Evolutionary conservation across 2,329 filamentous ascomycete species (phyloP).

Genomic region (Aureobasidium zeae): DNA sequence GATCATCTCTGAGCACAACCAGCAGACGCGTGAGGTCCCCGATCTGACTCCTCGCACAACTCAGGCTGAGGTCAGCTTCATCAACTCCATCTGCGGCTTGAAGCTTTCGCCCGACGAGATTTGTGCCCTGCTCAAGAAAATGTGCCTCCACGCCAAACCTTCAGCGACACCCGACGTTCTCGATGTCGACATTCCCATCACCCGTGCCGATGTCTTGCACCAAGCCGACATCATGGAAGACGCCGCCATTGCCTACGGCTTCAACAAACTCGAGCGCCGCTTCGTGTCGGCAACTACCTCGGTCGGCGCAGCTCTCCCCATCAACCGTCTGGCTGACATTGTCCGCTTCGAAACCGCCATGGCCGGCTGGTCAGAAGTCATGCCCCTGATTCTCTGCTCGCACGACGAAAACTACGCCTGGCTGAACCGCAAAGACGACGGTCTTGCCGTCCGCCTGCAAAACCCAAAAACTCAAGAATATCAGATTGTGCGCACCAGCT

Average conservation of each 20-base stretch:
- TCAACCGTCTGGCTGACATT: conserved; percentile 94
- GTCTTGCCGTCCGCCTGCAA: conserved; percentile 70
- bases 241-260: conserved; percentile 90
- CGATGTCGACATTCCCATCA: conserved; percentile 76
- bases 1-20: conserved; percentile 86
- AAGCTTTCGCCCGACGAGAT: conserved; percentile 64
- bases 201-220: conserved; percentile 87
- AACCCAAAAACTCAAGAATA: conserved; percentile 93
- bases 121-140: conserved; percentile 72
- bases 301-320: conserved; percentile 72
- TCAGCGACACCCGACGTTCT: conserved; percentile 56
- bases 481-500: conserved; percentile 79
- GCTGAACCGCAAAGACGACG: conserved; percentile 83
- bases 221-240: conserved; percentile 99
- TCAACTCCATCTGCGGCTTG: conserved; percentile 87
- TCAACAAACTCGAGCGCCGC: conserved; percentile 84
- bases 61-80: conserved; percentile 80
- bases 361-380: conserved; percentile 91
- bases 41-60: conserved; percentile 67
- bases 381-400: conserved; percentile 92
- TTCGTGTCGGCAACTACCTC: conserved; percentile 81
- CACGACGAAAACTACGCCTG: conserved; percentile 97
- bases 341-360: conserved; percentile 81
- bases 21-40: conserved; percentile 69
- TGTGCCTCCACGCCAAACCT: conserved; percentile 76